These are phyloP conservation scores for Fusarium begoniae DNA, from an alignment of 2,329 filamentous ascomycete genomes.

Conservation along the genomic window DNA sequence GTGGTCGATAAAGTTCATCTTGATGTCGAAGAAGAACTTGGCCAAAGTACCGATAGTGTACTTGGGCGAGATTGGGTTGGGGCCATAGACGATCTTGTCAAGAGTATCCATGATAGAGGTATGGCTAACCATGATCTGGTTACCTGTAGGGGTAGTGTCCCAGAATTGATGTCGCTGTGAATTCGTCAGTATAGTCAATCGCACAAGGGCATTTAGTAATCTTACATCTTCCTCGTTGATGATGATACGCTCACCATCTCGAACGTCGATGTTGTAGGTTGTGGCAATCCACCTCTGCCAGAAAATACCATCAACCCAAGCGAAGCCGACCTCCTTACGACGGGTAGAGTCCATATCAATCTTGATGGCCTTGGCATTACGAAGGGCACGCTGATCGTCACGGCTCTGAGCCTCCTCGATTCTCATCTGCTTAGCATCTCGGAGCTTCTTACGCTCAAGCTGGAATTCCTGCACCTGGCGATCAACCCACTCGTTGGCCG, in stretches of 20 bases:
- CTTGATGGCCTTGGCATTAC: slow-evolving; percentile 87
- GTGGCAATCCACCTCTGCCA: slow-evolving; percentile 97
- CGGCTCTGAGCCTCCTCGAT: slow-evolving; percentile 97
- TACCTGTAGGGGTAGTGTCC: slow-evolving; percentile 90
- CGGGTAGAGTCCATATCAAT: slow-evolving; percentile 91
- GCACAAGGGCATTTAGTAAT: slow-evolving; percentile 27
- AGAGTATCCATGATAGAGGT: slow-evolving; percentile 91
- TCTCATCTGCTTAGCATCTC: slow-evolving; percentile 92
- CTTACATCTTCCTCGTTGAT: slow-evolving; percentile 98
- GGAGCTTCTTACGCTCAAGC: slow-evolving; percentile 89
- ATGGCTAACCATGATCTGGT: slow-evolving; percentile 87
- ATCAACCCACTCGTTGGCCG: slow-evolving; percentile 97
- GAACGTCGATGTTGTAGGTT: slow-evolving; percentile 92
- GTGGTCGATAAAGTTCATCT: slow-evolving; percentile 66
- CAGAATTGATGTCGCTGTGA: slow-evolving; percentile 88
- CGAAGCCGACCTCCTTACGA: slow-evolving; percentile 90
- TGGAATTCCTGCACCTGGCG: slow-evolving; percentile 93
- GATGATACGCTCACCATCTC: slow-evolving; percentile 88
- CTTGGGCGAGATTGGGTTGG: slow-evolving; percentile 78
- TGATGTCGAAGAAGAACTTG: slow-evolving; percentile 75
- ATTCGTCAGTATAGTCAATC: slow-evolving; percentile 45
- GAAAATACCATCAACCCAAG: slow-evolving; percentile 96
- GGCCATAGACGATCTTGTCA: slow-evolving; percentile 73
- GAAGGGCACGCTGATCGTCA: slow-evolving; percentile 85
- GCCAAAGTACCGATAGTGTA: slow-evolving; percentile 78